A percentile compares a stretch with the other conserved stretches of the same genome.
phyloP scores from a whole-genome alignment of 208 protist genomes.

The Tritrichomonas foetus region DNA sequence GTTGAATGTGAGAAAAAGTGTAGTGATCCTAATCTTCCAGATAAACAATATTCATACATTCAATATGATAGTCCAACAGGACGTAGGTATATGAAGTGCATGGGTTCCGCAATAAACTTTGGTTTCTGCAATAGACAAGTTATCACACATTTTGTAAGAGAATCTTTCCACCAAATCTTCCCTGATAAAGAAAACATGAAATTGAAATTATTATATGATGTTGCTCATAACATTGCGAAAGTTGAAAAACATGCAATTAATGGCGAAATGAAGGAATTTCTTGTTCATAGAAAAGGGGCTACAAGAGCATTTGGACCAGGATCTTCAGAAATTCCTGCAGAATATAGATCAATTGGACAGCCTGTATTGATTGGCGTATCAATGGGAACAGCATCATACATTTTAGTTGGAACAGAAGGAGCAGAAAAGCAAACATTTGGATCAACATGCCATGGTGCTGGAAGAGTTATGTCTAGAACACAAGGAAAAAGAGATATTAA shows the following conservation, averaged over 20 bases:
- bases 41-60: conserved; percentile 70
- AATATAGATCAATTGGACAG: conserved; percentile 72
- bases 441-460: conserved; percentile 75
- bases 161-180: conserved; percentile 62
- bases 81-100: conserved; percentile 65
- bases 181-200: conserved; percentile 60
- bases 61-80: conserved; percentile 65
- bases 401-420: conserved; percentile 70
- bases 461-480: conserved; percentile 59
- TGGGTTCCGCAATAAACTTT: conserved; percentile 73
- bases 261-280: conserved; percentile 56
- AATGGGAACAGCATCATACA: conserved; percentile 73
- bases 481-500: conserved; percentile 50
- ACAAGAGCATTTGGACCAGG: conserved; percentile 74
- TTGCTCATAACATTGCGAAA: conserved; percentile 84
- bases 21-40: too few relatives aligned
- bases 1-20: conserved; percentile 48
- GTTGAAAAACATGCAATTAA: conserved; percentile 64
- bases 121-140: conserved; percentile 70
- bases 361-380: conserved; percentile 76
- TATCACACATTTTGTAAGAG: conserved; percentile 68
- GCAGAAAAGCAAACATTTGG: conserved; percentile 66
- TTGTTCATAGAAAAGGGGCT: conserved; percentile 77
- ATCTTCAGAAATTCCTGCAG: conserved; percentile 68
- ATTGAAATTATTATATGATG: too few relatives aligned